Base-by-base conservation (phyloP, 768 basidiomycete species). In the Auriculariales sp. region DNA sequence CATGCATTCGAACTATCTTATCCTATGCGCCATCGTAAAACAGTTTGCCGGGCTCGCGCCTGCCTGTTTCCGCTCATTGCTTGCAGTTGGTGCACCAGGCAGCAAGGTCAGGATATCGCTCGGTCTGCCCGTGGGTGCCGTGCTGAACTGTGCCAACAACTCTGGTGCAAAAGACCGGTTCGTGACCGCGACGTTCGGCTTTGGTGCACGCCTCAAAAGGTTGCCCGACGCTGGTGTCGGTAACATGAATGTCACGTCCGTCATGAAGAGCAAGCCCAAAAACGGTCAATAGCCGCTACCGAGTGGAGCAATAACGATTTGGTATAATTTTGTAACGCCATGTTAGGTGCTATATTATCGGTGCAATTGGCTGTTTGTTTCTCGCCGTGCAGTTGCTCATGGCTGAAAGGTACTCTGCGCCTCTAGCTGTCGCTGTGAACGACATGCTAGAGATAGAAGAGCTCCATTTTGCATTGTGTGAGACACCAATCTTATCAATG, bases 211-310 rank as follows among this genome's bases (percentile, higher is more conserved):
- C 66, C 79, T 98, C 46, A 98, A 98, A 79, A 78, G 95, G 69
- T 76, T 98, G 54, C 95, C 95, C 55, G 94, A 95, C 66, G 92
- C 87, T 54, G 84, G 83, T 74, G 87, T 89, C 52, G 88, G 89
- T 51, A 89, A 92, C 66, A 92, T 93, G 90, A 81, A 92, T 54
- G 86, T 94, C 52, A 89, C 89, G 52, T 90, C 86, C 48, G 95
- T 99, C 62, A 98, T 98, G 80, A 98, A 98, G 78, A 95, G 95
- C 67, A 98, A 99, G 74, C 95, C 95, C 30, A 95, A 99, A 71
- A 70, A 98, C 65, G 81, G 95, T 70, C 98, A 99, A 77, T 98
- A 99, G 77, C n/a, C n/a, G n/a, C n/a, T n/a, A n/a, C n/a, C n/a
- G n/a, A n/a, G n/a, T n/a, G n/a, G n/a, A n/a, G n/a, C n/a, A n/a